phyloP scores from a whole-genome alignment of 371 early-diverging fungal genomes.

The Mortierella sp. region DNA sequence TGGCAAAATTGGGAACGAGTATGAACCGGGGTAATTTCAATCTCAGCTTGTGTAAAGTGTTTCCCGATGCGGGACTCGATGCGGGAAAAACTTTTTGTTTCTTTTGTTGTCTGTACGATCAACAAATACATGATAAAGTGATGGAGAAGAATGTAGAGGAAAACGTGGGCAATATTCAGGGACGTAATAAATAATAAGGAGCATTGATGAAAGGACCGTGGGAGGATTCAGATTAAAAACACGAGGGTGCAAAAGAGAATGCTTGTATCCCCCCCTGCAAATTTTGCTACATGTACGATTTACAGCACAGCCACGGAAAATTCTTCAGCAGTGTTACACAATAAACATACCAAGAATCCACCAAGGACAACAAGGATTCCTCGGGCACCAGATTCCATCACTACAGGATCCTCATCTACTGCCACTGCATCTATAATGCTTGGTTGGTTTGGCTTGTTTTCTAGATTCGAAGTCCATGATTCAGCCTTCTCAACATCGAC shows the following conservation, averaged over 20 bases:
- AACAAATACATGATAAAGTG: neutral
- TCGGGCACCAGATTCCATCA: constrained; percentile 58
- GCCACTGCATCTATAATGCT: neutral
- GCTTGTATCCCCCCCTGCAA: neutral
- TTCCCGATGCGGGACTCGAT: too few relatives aligned
- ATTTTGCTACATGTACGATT: neutral
- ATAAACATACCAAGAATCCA: constrained; percentile 59
- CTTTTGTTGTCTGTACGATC: neutral
- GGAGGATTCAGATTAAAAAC: neutral
- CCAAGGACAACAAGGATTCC: constrained; percentile 62
- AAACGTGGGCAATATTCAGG: too few relatives aligned
- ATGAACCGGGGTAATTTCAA: too few relatives aligned
- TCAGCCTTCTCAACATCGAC: neutral
- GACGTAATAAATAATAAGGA: neutral
- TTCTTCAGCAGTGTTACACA: neutral
- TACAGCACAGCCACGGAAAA: constrained; percentile 1
- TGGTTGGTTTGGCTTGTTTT: neutral
- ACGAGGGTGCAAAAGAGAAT: neutral
- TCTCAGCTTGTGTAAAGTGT: too few relatives aligned
- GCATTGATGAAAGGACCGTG: neutral
- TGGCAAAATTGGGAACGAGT: too few relatives aligned
- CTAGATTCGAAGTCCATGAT: neutral
- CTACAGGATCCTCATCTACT: constrained; percentile 28
- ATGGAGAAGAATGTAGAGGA: neutral
- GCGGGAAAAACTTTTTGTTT: too few relatives aligned